Evolutionary conservation across 129 eudicot genomes (phyloP).

Genomic region (Arctium lappa): DNA sequence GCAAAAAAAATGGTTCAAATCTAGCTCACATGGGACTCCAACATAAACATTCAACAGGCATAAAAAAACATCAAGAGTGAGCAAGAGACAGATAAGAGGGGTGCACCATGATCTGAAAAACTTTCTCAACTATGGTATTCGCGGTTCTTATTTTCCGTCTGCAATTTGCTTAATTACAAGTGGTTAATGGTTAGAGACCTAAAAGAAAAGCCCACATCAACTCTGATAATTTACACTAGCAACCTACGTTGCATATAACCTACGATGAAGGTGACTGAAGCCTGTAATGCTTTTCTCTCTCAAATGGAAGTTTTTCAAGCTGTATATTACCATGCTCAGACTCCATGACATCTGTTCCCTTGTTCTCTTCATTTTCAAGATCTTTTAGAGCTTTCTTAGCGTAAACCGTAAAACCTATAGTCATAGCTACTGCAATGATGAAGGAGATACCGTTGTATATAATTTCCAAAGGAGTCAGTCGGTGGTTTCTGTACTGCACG

Average conservation of each 20-base stretch:
- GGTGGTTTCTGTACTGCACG: conserved; percentile 70
- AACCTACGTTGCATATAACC: conserved; percentile 5
- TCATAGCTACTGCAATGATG: conserved; percentile 55
- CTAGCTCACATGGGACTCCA: no score
- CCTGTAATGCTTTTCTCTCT: conserved; percentile 44
- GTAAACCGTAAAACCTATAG: conserved; percentile 70
- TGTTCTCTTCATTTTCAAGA: conserved; percentile 48
- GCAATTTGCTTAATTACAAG: conserved; percentile 33
- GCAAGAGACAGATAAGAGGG: not conserved
- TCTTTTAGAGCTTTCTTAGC: conserved; percentile 68
- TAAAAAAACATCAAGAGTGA: not conserved
- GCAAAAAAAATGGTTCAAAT: no score
- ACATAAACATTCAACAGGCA: no score
- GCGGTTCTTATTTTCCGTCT: conserved; percentile 16
- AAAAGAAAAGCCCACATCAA: conserved; percentile 1
- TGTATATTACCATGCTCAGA: conserved; percentile 27
- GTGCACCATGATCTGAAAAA: conserved; percentile 9
- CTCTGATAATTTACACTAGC: conserved; percentile 42
- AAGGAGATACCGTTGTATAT: conserved; percentile 76
- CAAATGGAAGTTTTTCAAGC: conserved; percentile 71
- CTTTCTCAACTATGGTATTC: conserved; percentile 6
- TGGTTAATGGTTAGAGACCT: conserved; percentile 33
- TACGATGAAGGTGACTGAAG: conserved; percentile 4
- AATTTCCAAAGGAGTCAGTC: conserved; percentile 62
- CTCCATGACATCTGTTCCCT: conserved; percentile 32